A percentile compares a stretch with the other conserved stretches of the same genome.
phyloP scores from a whole-genome alignment of 176 grass and related monocot genomes.

The Oryza glumipatula region DNA sequence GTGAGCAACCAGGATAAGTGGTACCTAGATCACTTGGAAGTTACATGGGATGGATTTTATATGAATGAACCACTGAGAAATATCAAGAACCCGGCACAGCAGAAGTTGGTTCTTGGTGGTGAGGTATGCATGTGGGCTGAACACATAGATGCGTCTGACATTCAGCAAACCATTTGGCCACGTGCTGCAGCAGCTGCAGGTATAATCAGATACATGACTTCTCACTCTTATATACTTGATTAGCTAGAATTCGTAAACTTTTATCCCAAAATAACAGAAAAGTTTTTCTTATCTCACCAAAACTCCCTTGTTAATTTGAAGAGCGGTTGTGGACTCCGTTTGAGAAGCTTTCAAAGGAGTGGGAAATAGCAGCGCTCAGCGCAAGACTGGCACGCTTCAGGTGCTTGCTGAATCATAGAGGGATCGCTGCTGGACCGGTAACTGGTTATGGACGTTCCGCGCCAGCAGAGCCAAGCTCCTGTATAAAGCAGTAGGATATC shows the following conservation, averaged over 20 bases:
- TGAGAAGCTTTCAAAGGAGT: constrained; percentile 62
- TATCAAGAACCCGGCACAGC: constrained; percentile 63
- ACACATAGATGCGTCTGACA: constrained; percentile 87
- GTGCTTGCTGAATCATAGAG: constrained; percentile 84
- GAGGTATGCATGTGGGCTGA: constrained; percentile 96
- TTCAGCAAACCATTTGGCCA: constrained; percentile 96
- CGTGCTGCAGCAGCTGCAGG: constrained; percentile 95
- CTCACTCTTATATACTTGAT: neutral
- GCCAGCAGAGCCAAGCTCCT: constrained; percentile 69
- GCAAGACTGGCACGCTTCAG: constrained; percentile 77
- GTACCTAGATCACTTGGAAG: constrained; percentile 91
- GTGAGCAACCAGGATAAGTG: constrained; percentile 97
- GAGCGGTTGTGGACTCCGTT: constrained; percentile 79
- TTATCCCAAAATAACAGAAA: neutral
- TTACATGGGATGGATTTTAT: constrained; percentile 82
- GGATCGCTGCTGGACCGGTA: constrained; percentile 74
- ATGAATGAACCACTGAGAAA: constrained; percentile 79
- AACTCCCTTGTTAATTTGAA: constrained; percentile 27
- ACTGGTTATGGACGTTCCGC: constrained; percentile 56
- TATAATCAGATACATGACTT: constrained; percentile 42
- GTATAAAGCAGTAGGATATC: constrained; percentile 63
- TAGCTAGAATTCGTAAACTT: neutral
- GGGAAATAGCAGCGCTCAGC: constrained; percentile 44
- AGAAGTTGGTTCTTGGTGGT: constrained; percentile 85
- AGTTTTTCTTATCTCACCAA: no score